phyloP scores from a whole-genome alignment of 148 eudicot genomes.

The Rhododendron ferrugineum region DNA sequence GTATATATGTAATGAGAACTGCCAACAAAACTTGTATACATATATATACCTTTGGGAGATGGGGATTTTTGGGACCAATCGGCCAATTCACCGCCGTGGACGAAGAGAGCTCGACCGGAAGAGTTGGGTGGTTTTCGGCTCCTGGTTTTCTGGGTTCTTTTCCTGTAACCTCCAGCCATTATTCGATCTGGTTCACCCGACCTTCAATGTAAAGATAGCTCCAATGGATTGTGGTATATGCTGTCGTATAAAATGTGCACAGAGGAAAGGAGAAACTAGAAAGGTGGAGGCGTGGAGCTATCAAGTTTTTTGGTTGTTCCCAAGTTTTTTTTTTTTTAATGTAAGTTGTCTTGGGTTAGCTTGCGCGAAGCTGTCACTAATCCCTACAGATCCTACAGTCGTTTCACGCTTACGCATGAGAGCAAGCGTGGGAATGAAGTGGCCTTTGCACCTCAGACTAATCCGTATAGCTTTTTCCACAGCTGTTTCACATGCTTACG shows the following conservation, averaged over 20 bases:
- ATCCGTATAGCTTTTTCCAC: rapidly evolving
- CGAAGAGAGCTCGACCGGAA: conserved; percentile 30
- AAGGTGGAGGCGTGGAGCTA: neutral
- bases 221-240: neutral
- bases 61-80: conserved; percentile 37
- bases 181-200: neutral
- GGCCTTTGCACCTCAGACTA: no score
- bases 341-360: no score
- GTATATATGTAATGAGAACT: neutral
- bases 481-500: no score
- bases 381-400: no score
- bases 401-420: no score
- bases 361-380: no score
- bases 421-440: no score
- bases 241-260: neutral
- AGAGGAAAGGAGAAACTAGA: neutral
- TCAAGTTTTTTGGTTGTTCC: no score
- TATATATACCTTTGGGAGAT: conserved; percentile 4
- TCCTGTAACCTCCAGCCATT: conserved; percentile 49
- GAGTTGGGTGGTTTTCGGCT: conserved; percentile 17
- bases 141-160: conserved; percentile 32
- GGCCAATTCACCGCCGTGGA: conserved; percentile 61
- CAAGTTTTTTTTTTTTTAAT: no score
- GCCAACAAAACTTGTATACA: neutral
- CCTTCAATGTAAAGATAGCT: neutral